Conservation (phyloP, 1,284 basidiomycete species). For the Sporisorium iseilematis-ciliati region DNA sequence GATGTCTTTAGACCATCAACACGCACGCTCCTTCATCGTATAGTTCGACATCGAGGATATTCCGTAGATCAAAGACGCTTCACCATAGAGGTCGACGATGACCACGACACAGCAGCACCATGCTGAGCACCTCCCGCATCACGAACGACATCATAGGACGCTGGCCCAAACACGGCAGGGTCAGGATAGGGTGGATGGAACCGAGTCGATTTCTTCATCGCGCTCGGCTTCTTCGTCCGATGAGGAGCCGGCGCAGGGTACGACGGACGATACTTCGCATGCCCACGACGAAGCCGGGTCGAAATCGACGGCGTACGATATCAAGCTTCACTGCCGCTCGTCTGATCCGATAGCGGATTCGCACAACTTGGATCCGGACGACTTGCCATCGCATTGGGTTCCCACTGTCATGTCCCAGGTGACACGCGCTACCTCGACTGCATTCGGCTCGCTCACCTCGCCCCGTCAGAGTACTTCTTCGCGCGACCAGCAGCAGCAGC, state of each 20-base stretch:
- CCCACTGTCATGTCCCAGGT: slow-evolving; percentile 32
- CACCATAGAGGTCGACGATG: slow-evolving; percentile 3
- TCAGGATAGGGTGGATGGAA: slow-evolving; percentile 9
- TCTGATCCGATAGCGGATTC: slow-evolving; percentile 33
- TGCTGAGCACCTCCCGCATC: not conserved
- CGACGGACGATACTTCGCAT: slow-evolving; percentile 3
- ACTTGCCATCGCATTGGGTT: slow-evolving; percentile 43
- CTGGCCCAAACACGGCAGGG: slow-evolving; percentile 15
- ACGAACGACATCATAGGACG: slow-evolving; percentile 26
- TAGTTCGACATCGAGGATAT: not conserved
- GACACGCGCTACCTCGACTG: slow-evolving; percentile 30
- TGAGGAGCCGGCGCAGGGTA: not conserved
- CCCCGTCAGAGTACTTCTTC: slow-evolving; percentile 11
- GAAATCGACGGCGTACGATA: slow-evolving; percentile 17
- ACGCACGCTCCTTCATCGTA: not conserved
- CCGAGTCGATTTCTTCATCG: slow-evolving; percentile 22
- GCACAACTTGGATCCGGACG: slow-evolving; percentile 14
- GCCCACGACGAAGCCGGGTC: not conserved
- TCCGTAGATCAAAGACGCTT: not conserved
- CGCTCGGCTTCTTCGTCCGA: slow-evolving; percentile 16
- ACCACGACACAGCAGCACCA: slow-evolving; percentile 13
- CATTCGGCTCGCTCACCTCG: slow-evolving; percentile 19
- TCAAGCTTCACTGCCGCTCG: slow-evolving; percentile 24
- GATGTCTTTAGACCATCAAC: not conserved
- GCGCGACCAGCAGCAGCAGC: not conserved